A percentile compares a stretch with the other conserved stretches of the same genome.
Conservation (phyloP, 2,329 filamentous ascomycete species). For the Zasmidium citrigriseum region DNA sequence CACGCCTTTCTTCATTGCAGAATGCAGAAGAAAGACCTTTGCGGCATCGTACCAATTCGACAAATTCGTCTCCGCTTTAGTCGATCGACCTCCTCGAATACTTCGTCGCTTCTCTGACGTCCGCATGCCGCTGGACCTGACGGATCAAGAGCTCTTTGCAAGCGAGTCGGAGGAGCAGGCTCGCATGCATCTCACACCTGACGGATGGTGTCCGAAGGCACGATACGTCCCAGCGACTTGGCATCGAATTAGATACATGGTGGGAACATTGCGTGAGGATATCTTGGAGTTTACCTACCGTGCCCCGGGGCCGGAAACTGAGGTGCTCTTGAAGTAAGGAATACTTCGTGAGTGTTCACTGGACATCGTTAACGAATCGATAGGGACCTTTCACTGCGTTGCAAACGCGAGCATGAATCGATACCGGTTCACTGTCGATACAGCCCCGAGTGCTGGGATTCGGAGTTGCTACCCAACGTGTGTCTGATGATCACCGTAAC, state of each 20-base stretch:
- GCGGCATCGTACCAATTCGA: conserved; percentile 19
- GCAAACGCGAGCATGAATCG: neutral
- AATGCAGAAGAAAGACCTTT: conserved; percentile 19
- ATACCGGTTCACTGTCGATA: conserved; percentile 22
- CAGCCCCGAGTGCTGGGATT: conserved; percentile 17
- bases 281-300: conserved; percentile 7
- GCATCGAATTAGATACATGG: conserved; percentile 11
- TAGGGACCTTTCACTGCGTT: conserved; percentile 7
- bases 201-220: conserved; percentile 14
- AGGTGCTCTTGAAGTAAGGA: conserved; percentile 9
- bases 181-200: conserved; percentile 1
- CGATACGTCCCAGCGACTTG: conserved; percentile 14
- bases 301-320: conserved; percentile 1
- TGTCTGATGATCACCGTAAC: conserved; percentile 20
- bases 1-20: conserved; percentile 23
- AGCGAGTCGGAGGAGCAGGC: neutral
- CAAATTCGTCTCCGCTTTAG: conserved; percentile 21
- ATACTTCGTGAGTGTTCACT: too few species aligned
- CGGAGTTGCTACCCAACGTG: conserved; percentile 1
- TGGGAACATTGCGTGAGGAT: conserved; percentile 9
- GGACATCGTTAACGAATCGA: neutral
- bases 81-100: conserved; percentile 24
- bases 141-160: conserved; percentile 13
- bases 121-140: conserved; percentile 14
- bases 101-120: conserved; percentile 7